Evolutionary conservation across 352 stramenopile species (phyloP), one percentile per base, ranked within the genome.

Genomic region (Pythium folliculosum): DNA sequence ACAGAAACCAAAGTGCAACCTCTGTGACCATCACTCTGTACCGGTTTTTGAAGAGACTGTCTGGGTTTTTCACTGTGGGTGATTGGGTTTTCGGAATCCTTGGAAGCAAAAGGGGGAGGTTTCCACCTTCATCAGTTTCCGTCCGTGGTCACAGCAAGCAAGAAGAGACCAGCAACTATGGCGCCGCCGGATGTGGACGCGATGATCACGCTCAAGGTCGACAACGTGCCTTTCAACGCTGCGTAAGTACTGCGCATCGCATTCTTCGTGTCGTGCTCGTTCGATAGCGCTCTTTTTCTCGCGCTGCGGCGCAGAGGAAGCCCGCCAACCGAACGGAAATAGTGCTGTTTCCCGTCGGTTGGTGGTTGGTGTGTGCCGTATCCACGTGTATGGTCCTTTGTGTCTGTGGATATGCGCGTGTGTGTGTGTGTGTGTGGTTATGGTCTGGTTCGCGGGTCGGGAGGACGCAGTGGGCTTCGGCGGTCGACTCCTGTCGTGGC

Each of bases 151-250:
- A 59, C 19, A 21, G 45, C 16, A 6, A 37, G 43, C 27, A 63
- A 43, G 56, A 62, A 63, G 53, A 68, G 38, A 68, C 35, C 51
- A 63, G 38, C 27, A 45, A 70, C 23, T 16, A 92, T 90, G 82
- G 78, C 81, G 70, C 84, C 86, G 63, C 86, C 86, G 9, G 84
- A 91, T 72, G 81, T 94, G 63, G 82, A 92, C 66, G 81, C 66
- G 70, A 94, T 94, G 86, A 80, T 86, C 73, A 93, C 85, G 54
- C 87, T 94, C 66, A 94, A 95, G 78, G 84, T 95, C 72, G 88
- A 96, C 80, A 96, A 96, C 72, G 85, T 96, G 52, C 81, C 86
- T 16, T 94, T 89, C 76, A 70, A 87, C 70, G 81, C 86, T 54
- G 81, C 77, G 83, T 91, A 69, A 65, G 80, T 80, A 35, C 4